These are phyloP conservation scores for Fistulinella prunicolor DNA, from an alignment of 768 basidiomycete species.

Conservation along the genomic window DNA sequence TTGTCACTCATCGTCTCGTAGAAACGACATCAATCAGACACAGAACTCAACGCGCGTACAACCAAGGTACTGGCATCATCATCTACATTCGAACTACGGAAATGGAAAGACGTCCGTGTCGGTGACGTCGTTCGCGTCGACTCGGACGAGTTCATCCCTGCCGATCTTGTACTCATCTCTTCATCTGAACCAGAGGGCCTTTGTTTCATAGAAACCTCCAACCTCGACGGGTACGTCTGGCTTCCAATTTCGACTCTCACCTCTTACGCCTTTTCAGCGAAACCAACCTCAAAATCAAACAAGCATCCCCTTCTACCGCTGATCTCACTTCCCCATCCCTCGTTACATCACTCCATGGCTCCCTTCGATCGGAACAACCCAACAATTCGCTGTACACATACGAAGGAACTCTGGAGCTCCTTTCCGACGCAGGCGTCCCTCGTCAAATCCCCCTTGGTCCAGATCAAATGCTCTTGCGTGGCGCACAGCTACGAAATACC, in stretches of 20 bases:
- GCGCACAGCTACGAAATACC: slow-evolving; percentile 94
- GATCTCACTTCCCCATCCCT: slow-evolving; percentile 73
- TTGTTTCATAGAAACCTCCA: slow-evolving; percentile 97
- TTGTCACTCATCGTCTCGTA: slow-evolving; percentile 29
- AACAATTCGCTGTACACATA: slow-evolving; percentile 98
- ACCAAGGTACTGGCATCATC: slow-evolving; percentile 71
- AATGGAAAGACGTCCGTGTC: slow-evolving; percentile 88
- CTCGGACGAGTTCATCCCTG: slow-evolving; percentile 92
- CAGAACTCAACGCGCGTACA: slow-evolving; percentile 81
- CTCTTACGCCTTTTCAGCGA: slow-evolving; percentile 50
- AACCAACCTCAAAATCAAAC: slow-evolving; percentile 99
- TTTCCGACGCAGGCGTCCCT: slow-evolving; percentile 53
- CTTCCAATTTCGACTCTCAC: not conserved
- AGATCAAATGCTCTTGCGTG: slow-evolving; percentile 90
- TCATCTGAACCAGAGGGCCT: slow-evolving; percentile 96
- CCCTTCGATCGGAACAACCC: slow-evolving; percentile 91
- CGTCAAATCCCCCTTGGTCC: slow-evolving; percentile 90
- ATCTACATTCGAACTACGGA: slow-evolving; percentile 64
- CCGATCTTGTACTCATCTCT: slow-evolving; percentile 83
- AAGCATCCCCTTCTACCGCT: slow-evolving; percentile 82
- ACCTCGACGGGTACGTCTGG: slow-evolving; percentile 82
- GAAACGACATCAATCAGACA: slow-evolving; percentile 97
- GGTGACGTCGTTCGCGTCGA: slow-evolving; percentile 92
- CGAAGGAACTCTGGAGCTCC: slow-evolving; percentile 74
- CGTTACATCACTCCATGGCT: slow-evolving; percentile 71